phyloP scores from a whole-genome alignment of 2,329 filamentous ascomycete genomes.

The Bipolaris sorokiniana region DNA sequence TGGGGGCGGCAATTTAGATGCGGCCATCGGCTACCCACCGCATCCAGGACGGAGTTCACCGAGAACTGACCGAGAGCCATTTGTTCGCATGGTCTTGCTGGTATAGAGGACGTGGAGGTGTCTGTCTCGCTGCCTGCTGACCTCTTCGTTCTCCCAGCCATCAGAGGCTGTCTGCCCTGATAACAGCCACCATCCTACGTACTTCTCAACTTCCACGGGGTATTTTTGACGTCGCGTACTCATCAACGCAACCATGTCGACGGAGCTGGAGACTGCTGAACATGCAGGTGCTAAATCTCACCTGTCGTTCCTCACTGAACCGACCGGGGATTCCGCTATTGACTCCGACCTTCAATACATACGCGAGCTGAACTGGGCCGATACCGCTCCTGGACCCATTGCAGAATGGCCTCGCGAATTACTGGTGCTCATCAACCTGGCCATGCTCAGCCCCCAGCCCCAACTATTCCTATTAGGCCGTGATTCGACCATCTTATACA shows the following conservation, averaged over 20 bases:
- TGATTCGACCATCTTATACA: constrained; percentile 6
- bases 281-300: neutral
- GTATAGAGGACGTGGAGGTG: neutral
- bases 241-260: neutral
- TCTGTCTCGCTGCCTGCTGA: neutral
- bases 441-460: constrained; percentile 4
- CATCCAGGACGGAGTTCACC: neutral
- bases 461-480: constrained; percentile 5
- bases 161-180: neutral
- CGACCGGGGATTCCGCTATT: constrained; percentile 5
- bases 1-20: neutral
- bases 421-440: constrained; percentile 6
- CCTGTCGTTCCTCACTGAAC: constrained; percentile 5
- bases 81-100: constrained; percentile 2
- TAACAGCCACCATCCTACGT: neutral
- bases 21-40: neutral
- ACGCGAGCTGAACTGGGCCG: constrained; percentile 4
- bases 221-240: neutral
- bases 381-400: constrained; percentile 4
- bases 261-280: neutral
- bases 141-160: neutral
- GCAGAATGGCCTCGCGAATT: constrained; percentile 8
- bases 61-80: constrained; percentile 4
- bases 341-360: constrained; percentile 5
- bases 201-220: neutral